Evolutionary conservation across 2,329 filamentous ascomycete genomes (phyloP).

Genomic region (Colletotrichum sp.): DNA sequence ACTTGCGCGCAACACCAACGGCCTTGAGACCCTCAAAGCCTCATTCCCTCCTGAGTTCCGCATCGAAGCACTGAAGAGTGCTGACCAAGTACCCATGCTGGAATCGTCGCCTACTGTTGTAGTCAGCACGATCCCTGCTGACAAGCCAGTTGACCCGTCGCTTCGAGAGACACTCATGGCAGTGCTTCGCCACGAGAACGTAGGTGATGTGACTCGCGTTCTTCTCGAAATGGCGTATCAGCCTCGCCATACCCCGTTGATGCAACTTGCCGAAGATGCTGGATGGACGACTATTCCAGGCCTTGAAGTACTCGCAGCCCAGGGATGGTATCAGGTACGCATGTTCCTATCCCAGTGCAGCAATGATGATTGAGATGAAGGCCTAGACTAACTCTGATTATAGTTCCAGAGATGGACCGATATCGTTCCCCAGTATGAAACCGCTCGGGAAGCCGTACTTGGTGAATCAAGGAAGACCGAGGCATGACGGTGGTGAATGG

Average conservation of each 20-base stretch:
- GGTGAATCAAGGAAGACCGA: background rate
- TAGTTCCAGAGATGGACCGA: conserved; percentile 86
- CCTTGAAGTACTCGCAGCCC: conserved; percentile 85
- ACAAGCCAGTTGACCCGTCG: conserved; percentile 76
- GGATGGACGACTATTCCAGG: conserved; percentile 88
- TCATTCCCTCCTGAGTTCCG: conserved; percentile 79
- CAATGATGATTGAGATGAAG: background rate
- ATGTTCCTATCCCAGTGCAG: background rate
- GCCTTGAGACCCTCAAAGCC: conserved; percentile 69
- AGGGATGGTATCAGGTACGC: conserved; percentile 85
- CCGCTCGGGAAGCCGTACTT: conserved; percentile 66
- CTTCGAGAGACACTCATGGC: conserved; percentile 70
- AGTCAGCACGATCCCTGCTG: conserved; percentile 89
- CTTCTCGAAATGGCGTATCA: conserved; percentile 98
- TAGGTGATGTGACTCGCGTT: conserved; percentile 55
- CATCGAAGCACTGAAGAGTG: conserved; percentile 61
- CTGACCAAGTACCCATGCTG: background rate
- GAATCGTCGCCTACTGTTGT: conserved; percentile 68
- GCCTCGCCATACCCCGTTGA: conserved; percentile 80
- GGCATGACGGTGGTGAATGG: background rate
- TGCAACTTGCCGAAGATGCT: conserved; percentile 78
- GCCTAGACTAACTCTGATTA: conserved; percentile 25
- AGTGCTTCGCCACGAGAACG: conserved; percentile 49
- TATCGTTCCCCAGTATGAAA: conserved; percentile 74
- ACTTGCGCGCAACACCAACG: conserved; percentile 75